Base-by-base conservation (phyloP, 305 asterid species). In the Fraxinus sp. region DNA sequence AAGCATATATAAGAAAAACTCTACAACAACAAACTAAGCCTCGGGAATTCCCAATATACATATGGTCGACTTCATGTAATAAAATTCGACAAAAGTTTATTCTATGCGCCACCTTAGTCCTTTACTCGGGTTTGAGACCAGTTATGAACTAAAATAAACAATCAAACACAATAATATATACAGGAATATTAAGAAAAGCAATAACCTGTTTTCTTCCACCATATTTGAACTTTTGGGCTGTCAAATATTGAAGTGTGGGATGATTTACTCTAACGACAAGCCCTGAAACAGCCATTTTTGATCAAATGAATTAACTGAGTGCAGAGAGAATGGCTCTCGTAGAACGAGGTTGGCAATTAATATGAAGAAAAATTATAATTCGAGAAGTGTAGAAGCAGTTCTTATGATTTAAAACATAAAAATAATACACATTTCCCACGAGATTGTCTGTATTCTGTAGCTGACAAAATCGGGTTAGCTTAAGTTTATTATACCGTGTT, bases 221-320 rank as follows among this genome's bases (percentile, higher is more conserved):
- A 83, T 33, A 9, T 28, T 33, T 66, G 33, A 85, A 72, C 26
- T 83, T 85, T 35, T 83, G 84, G 16, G 20, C 18, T 41, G 85
- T 49, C 32, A 85, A 41, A 74, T 3, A 66, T 16, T 76, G 80
- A 4, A 76, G 81, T 46, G 85, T 66, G 32, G 79, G 72, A 28
- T 84, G 83, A 24, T 77, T 84, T 4, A 78, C 55, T 39, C 76
- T 80, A 28, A 79, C 68, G 78, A 83, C 83, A 85, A 80, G 81
- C 74, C 88, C 90, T 59, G 72, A 78, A 8, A 78, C 80, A 39
- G 88, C 85, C 90, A 87, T 87, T 81, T 22, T 16, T 78, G 18
- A 79, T 55, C 66, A 8, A 71, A 33, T 32, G 3, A 28, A 1
- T 71, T 32, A 33, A 14, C 24, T 30, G 5, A 71, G 76, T 71